Percentiles rank a stretch among this genome's conserved stretches.
Conservation (phyloP, 2,329 filamentous ascomycete species). For the Lecanicillium sp. region DNA sequence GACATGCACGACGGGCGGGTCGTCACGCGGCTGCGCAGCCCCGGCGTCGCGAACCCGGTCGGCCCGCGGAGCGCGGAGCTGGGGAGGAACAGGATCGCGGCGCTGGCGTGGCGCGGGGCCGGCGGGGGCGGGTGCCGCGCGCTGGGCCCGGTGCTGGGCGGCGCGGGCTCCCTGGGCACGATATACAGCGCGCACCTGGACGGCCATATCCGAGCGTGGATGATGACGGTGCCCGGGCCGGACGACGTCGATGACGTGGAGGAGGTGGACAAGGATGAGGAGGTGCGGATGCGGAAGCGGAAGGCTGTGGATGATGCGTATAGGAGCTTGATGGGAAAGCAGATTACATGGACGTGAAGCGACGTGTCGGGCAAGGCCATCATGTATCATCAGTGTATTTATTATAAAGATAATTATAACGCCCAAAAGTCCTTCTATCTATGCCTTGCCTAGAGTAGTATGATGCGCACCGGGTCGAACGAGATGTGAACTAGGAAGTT, state of each 20-base stretch:
- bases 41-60: conserved; percentile 45
- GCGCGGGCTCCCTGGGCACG: conserved; percentile 44
- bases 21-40: conserved; percentile 63
- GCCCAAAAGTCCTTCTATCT: not conserved
- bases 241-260: conserved; percentile 45
- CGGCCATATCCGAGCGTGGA: conserved; percentile 77
- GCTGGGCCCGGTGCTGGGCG: conserved; percentile 55
- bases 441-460: not conserved
- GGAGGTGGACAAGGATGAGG: conserved; percentile 36
- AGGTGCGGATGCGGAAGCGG: conserved; percentile 56
- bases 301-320: conserved; percentile 77
- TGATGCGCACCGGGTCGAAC: no score
- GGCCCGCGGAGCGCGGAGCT: conserved; percentile 42
- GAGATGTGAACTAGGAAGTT: no score
- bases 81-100: conserved; percentile 63
- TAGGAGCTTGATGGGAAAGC: conserved; percentile 64
- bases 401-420: not conserved
- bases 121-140: conserved; percentile 53
- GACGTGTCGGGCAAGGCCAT: no score
- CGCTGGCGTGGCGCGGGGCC: conserved; percentile 62
- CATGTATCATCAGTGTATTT: not conserved
- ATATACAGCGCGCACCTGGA: conserved; percentile 80
- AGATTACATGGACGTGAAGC: conserved; percentile 54
- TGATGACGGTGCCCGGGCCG: conserved; percentile 50
- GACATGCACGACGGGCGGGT: conserved; percentile 72